Conservation (phyloP, 1,284 basidiomycete genomes). For the Pseudozyma thailandica region DNA sequence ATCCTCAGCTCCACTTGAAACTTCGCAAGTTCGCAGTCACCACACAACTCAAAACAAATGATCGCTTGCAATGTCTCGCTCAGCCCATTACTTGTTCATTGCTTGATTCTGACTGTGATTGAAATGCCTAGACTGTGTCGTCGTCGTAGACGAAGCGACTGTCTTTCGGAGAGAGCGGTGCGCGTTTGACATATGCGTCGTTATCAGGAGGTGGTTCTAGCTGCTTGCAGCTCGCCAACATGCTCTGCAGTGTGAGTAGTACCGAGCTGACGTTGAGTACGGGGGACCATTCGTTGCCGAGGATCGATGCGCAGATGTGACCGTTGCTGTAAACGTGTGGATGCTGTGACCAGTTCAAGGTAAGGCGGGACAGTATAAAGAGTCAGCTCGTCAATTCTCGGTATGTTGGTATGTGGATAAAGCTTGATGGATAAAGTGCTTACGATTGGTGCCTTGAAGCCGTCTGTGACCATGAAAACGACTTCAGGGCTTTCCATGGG, state of each 20-base stretch:
- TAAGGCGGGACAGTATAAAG: background rate
- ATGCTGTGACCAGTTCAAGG: constrained; percentile 23
- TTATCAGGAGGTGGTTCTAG: constrained; percentile 63
- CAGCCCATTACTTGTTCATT: background rate
- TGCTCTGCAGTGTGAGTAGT: constrained; percentile 64
- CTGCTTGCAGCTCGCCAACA: constrained; percentile 65
- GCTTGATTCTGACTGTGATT: background rate
- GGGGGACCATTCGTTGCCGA: constrained; percentile 64
- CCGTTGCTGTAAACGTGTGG: constrained; percentile 62
- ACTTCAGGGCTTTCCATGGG: constrained; percentile 66
- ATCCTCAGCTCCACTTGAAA: background rate
- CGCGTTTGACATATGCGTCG: constrained; percentile 59
- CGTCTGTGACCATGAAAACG: constrained; percentile 60
- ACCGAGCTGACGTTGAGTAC: constrained; percentile 62
- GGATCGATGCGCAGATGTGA: constrained; percentile 63
- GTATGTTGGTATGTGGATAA: background rate
- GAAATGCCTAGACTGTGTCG: constrained; percentile 43
- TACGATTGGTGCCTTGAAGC: constrained; percentile 59
- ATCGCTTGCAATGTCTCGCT: background rate
- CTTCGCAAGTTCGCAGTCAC: background rate
- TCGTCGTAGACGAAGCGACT: constrained; percentile 55
- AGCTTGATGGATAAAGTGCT: constrained; percentile 6
- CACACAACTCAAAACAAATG: background rate
- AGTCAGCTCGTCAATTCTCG: background rate
- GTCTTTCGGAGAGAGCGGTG: constrained; percentile 59